Evolutionary conservation across 2,329 filamentous ascomycete species (phyloP).

Genomic region (Paracoccidioides brasiliensis): DNA sequence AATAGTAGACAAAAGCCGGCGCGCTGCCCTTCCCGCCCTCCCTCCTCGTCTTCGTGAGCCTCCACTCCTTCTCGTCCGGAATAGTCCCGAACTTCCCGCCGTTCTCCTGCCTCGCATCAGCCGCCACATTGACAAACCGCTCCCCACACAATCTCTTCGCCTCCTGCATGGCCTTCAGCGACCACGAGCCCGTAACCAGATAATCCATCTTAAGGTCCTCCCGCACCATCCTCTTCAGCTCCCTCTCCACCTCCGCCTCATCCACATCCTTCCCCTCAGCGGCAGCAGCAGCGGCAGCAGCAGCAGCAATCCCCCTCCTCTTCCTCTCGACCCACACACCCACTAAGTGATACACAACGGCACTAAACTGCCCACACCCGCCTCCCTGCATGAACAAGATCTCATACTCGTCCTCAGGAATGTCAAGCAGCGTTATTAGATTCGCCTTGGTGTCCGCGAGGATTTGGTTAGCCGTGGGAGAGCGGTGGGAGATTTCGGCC

Average conservation of each 20-base stretch:
- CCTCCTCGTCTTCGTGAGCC: conserved; percentile 48
- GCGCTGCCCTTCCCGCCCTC: conserved; percentile 34
- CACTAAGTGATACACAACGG: conserved; percentile 72
- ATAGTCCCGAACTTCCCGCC: conserved; percentile 78
- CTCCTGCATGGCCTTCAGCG: conserved; percentile 76
- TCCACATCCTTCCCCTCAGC: conserved; percentile 41
- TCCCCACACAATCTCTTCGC: conserved; percentile 62
- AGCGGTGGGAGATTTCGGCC: conserved; percentile 84
- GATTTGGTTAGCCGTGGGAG: conserved; percentile 61
- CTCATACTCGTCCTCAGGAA: conserved; percentile 68
- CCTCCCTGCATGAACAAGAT: conserved; percentile 80
- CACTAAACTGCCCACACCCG: conserved; percentile 74
- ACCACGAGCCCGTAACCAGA: conserved; percentile 82
- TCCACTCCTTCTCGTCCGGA: conserved; percentile 64
- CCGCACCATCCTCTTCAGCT: conserved; percentile 51
- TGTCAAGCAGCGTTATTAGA: conserved; percentile 60
- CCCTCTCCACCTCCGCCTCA: conserved; percentile 44
- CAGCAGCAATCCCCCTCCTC: conserved; percentile 39
- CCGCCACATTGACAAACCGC: conserved; percentile 62
- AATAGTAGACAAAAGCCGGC: conserved; percentile 67
- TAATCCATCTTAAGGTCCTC: conserved; percentile 74
- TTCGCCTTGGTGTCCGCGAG: conserved; percentile 66
- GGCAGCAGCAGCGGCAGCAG: conserved; percentile 40
- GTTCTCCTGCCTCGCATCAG: conserved; percentile 51
- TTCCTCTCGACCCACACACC: conserved; percentile 66